Evolutionary conservation across 352 stramenopile species (phyloP).

Genomic region (Thraustochytrium striatum): DNA sequence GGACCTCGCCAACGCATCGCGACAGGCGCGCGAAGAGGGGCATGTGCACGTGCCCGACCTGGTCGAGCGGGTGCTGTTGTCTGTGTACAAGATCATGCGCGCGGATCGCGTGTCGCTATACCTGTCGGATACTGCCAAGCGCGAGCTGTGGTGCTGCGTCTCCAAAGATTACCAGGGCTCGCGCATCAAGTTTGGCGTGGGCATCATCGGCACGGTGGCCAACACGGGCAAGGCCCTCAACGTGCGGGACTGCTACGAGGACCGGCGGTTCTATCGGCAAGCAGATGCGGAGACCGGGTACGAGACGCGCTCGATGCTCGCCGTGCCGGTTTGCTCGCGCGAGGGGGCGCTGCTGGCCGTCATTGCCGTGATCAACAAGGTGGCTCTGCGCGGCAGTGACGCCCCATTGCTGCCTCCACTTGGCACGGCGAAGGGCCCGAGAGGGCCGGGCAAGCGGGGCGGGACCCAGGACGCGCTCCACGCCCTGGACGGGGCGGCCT

Average conservation of each 20-base stretch:
- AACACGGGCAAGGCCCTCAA: conserved; percentile 63
- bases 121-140: conserved; percentile 35
- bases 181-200: conserved; percentile 64
- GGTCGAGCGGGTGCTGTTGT: conserved; percentile 39
- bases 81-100: conserved; percentile 46
- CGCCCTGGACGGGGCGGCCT: background rate
- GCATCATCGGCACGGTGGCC: conserved; percentile 67
- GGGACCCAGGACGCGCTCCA: background rate
- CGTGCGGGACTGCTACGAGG: conserved; percentile 60
- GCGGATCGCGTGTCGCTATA: conserved; percentile 49
- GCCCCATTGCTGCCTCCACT: background rate
- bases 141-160: conserved; percentile 30
- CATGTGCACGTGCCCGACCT: conserved; percentile 7
- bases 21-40: background rate
- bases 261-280: conserved; percentile 65
- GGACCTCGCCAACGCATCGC: background rate
- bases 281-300: conserved; percentile 65
- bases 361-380: conserved; percentile 70
- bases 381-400: background rate
- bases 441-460: background rate
- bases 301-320: conserved; percentile 66
- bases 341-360: conserved; percentile 55
- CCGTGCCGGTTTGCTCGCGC: conserved; percentile 61
- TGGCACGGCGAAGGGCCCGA: background rate
- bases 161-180: conserved; percentile 29